A percentile compares a stretch with the other conserved stretches of the same genome.
These are phyloP conservation scores for Boletales sp. DNA, from an alignment of 768 basidiomycete genomes.

Conservation along the genomic window DNA sequence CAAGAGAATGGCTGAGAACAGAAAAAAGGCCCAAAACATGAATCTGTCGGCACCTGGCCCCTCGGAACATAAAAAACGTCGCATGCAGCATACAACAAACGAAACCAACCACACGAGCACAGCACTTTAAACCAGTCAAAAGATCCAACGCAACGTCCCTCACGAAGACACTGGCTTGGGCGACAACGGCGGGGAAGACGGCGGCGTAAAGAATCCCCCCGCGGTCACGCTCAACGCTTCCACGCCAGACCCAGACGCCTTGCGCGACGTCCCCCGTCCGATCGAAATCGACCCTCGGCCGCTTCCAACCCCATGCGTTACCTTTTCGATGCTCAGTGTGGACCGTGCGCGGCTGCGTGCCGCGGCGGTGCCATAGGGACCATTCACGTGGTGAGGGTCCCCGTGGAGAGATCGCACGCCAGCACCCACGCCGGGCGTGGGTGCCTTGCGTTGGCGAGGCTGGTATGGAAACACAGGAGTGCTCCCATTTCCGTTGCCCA, in stretches of 20 bases:
- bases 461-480: constrained; percentile 27
- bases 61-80: no score
- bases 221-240: constrained; percentile 75
- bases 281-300: constrained; percentile 60
- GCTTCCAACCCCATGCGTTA: constrained; percentile 27
- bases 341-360: constrained; percentile 49
- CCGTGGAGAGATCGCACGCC: constrained; percentile 37
- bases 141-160: no score
- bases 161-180: not conserved
- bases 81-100: no score
- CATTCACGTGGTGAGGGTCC: constrained; percentile 12
- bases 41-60: no score
- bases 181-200: constrained; percentile 32
- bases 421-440: constrained; percentile 8
- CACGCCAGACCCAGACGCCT: constrained; percentile 68
- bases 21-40: no score
- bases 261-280: constrained; percentile 57
- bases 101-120: no score
- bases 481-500: constrained; percentile 11
- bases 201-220: constrained; percentile 71
- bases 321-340: constrained; percentile 60
- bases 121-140: no score
- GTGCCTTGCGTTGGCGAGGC: constrained; percentile 41
- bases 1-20: no score
- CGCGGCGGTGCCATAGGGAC: constrained; percentile 25